Percentiles rank a stretch among this genome's conserved stretches.
Evolutionary conservation across 495 filamentous ascomycete genomes (phyloP).

Genomic region (Hypoxylon lenormandii): DNA sequence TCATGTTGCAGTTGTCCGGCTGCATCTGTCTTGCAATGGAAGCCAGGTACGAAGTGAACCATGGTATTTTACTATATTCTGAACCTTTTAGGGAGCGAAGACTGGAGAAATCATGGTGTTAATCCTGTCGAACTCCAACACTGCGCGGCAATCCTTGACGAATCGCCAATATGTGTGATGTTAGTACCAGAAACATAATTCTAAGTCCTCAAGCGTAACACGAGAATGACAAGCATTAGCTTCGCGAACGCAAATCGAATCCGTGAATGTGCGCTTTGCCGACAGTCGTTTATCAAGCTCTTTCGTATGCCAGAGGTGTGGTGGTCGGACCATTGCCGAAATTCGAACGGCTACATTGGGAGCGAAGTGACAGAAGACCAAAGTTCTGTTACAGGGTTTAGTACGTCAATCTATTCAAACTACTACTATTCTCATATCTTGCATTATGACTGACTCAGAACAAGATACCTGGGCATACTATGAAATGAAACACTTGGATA

Average conservation of each 20-base stretch:
- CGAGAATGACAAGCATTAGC: no score
- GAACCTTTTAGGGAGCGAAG: no score
- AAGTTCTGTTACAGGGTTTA: conserved; percentile 13
- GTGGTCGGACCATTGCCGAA: conserved; percentile 29
- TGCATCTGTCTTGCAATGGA: not conserved
- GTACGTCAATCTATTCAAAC: conserved; percentile 3
- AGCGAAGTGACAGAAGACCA: conserved; percentile 8
- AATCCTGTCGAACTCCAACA: no score
- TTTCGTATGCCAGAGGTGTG: conserved; percentile 36
- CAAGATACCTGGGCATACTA: conserved; percentile 54
- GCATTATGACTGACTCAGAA: not conserved
- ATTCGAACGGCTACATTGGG: conserved; percentile 43
- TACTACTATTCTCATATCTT: no score
- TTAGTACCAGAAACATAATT: no score
- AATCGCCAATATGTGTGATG: no score
- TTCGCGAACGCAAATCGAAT: not conserved
- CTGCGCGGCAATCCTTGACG: no score
- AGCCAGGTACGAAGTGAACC: not conserved
- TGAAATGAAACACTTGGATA: conserved; percentile 46
- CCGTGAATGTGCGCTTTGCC: conserved; percentile 30
- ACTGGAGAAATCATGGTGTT: no score
- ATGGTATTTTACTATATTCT: no score
- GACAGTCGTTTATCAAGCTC: conserved; percentile 4
- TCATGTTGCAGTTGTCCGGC: not conserved
- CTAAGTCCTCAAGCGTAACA: no score